These are phyloP conservation scores for Lichtheimia ramosa DNA, from an alignment of 371 early-diverging fungal genomes.

Conservation along the genomic window DNA sequence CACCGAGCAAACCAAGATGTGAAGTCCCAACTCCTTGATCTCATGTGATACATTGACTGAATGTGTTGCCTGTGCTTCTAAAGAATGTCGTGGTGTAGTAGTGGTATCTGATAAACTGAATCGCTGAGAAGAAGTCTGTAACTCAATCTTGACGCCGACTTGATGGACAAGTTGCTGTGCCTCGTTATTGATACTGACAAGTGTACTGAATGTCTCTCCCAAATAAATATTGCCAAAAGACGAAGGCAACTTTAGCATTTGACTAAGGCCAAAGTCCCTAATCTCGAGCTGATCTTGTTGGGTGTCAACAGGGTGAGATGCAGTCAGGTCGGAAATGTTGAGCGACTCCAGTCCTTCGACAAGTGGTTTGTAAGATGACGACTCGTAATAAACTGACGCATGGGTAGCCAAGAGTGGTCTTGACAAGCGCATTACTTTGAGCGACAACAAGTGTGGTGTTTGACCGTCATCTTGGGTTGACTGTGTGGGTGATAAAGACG, in stretches of 20 bases:
- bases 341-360: constrained; percentile 45
- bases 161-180: constrained; percentile 60
- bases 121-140: constrained; percentile 84
- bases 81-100: constrained; percentile 19
- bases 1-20: constrained; percentile 88
- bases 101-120: constrained; percentile 74
- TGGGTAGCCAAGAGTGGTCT: constrained; percentile 71
- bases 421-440: constrained; percentile 92
- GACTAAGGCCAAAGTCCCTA: constrained; percentile 64
- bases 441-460: constrained; percentile 69
- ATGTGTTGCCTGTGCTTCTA: constrained; percentile 59
- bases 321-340: constrained; percentile 35
- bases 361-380: constrained; percentile 21
- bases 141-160: constrained; percentile 77
- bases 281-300: constrained; percentile 32
- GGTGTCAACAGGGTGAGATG: constrained; percentile 31
- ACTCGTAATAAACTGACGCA: constrained; percentile 51
- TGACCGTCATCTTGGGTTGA: constrained; percentile 39
- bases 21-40: constrained; percentile 92
- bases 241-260: constrained; percentile 65
- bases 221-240: constrained; percentile 91
- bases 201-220: constrained; percentile 91
- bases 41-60: constrained; percentile 86
- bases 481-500: constrained; percentile 8
- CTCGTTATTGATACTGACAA: constrained; percentile 86